Base-by-base conservation (phyloP, 495 filamentous ascomycete species). In the Aspergillus bertholletiae region DNA sequence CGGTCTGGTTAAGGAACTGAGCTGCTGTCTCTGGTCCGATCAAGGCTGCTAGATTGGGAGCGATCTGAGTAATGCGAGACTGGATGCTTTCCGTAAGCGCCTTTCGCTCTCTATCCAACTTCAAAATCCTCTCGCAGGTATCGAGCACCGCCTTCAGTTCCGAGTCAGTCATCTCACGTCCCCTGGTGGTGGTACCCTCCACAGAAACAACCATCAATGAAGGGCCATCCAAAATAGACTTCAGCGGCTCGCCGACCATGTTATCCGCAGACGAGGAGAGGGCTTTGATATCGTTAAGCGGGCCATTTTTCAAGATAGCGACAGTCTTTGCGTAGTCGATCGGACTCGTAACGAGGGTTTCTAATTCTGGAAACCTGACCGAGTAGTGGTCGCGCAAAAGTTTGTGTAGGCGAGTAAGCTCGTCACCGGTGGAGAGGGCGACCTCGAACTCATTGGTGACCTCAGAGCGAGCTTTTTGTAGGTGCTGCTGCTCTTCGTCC, bases 241-340 rank as follows among this genome's bases (percentile, higher is more conserved):
- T 88, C 37, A 98, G 80, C 0, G 89, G 81, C 54, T 80, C 78
- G 18, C 88, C 84, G 5, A 92, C 78, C 26, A 87, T 75, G 68
- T 97, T 96, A 55, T 93, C 81, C 1, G 80, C 69, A 22, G 82
- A 88, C 4, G 84, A 84, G 1, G 80, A 74, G 32, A 96, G 74
- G 2, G 78, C 70, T 66, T 90, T 93, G 70, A 98, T 91, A 53
- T 88, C 85, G 64, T 96, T 88, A 76, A 97, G 83, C 11, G 95
- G 91, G 11, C 89, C 90, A 75, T 98, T 97, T 60, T 88, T 85
- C 60, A 97, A 83, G 61, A 97, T 94, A 1, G 90, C 88, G 9
- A 97, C 94, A 1, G 90, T 90, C 72, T 96, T 96, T 13, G 94
- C 90, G 74, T 97, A 98, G 62, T 97, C 91, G 56, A 98, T 78